Conservation (phyloP, 148 eudicot genomes). For the Gaultheria prostrata region DNA sequence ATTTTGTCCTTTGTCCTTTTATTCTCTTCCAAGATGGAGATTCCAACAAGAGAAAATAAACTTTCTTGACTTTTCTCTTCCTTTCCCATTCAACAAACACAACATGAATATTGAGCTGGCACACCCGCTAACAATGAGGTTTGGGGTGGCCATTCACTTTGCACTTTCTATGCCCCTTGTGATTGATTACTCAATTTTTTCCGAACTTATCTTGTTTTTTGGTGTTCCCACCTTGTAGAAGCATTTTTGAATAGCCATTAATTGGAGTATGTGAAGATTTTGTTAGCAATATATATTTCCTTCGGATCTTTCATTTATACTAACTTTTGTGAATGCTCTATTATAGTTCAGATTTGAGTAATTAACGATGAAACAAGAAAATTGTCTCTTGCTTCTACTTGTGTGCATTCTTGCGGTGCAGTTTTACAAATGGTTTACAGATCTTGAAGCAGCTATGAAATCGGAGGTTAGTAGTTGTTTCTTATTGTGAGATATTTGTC, state of each 20-base stretch:
- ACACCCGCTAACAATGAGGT: background rate
- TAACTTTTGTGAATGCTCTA: background rate
- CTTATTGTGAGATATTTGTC: conserved; percentile 17
- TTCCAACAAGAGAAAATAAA: background rate
- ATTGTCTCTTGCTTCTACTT: conserved; percentile 17
- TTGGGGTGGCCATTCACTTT: conserved; percentile 1
- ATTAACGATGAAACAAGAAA: background rate
- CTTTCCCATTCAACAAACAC: background rate
- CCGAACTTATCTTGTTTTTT: background rate
- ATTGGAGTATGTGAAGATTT: background rate
- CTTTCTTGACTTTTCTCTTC: background rate
- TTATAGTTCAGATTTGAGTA: background rate
- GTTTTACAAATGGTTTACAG: conserved; percentile 97
- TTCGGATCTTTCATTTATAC: background rate
- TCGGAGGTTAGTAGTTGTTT: conserved; percentile 67
- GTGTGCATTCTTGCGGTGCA: conserved; percentile 32
- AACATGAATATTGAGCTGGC: no score
- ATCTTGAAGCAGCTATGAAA: conserved; percentile 98
- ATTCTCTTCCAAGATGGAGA: background rate
- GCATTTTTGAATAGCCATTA: background rate
- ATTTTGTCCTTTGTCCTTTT: background rate
- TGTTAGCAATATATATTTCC: background rate
- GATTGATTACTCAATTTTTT: background rate
- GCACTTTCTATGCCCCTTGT: background rate
- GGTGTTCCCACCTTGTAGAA: background rate